Conservation (phyloP, 768 basidiomycete species). For the Pulveroboletus sp. region DNA sequence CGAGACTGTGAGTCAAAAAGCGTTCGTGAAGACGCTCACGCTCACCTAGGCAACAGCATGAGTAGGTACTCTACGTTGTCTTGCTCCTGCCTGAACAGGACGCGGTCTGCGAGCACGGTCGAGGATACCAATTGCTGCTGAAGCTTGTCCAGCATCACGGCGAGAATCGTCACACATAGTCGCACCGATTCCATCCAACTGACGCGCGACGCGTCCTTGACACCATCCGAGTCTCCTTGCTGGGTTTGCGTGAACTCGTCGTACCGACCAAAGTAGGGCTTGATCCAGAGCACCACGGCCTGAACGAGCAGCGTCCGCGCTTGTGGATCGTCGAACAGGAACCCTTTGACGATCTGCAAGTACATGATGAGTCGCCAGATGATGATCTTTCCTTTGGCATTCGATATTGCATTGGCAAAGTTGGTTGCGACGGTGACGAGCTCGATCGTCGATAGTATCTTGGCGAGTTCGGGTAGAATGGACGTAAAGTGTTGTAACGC, state of each 20-base stretch:
- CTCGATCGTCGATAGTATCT: slow-evolving; percentile 77
- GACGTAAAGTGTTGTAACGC: slow-evolving; percentile 92
- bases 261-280: slow-evolving; percentile 89
- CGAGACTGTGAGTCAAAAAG: slow-evolving; percentile 2
- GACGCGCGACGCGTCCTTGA: slow-evolving; percentile 70
- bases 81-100: slow-evolving; percentile 71
- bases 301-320: slow-evolving; percentile 80
- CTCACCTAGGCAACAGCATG: slow-evolving; percentile 77
- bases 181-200: slow-evolving; percentile 87
- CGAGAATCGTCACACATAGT: slow-evolving; percentile 85
- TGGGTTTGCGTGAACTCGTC: slow-evolving; percentile 72
- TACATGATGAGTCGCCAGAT: slow-evolving; percentile 95
- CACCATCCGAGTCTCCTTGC: slow-evolving; percentile 60
- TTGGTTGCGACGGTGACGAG: slow-evolving; percentile 82
- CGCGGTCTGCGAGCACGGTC: slow-evolving; percentile 54
- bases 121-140: slow-evolving; percentile 76
- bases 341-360: slow-evolving; percentile 84
- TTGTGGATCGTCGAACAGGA: slow-evolving; percentile 79
- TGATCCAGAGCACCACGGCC: slow-evolving; percentile 88
- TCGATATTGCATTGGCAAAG: slow-evolving; percentile 80
- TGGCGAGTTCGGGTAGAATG: slow-evolving; percentile 81
- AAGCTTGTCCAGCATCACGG: slow-evolving; percentile 86
- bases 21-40: not conserved
- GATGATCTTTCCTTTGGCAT: slow-evolving; percentile 79
- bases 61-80: slow-evolving; percentile 88